Base-by-base conservation (phyloP, 2,329 filamentous ascomycete species). In the Colletotrichum endophyticum region DNA sequence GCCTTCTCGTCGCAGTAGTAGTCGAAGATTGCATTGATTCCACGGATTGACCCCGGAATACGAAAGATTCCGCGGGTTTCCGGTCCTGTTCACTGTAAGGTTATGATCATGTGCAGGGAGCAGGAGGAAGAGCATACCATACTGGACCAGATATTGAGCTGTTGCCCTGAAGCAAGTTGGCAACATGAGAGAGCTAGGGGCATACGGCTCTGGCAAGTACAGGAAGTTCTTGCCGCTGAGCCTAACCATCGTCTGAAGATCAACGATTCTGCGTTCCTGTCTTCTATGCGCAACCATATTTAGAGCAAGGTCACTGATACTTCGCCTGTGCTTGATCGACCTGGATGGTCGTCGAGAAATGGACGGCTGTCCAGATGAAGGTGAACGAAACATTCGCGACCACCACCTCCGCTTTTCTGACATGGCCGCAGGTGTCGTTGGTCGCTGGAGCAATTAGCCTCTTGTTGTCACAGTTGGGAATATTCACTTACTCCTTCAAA, bases 121-220 rank as follows among this genome's bases (percentile, higher is more conserved):
- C 15, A 27, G 36, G 6, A 59, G 32, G 25, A 16, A 36, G 66
- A n/a, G 73, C 86, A 80, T 80, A 91, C 91, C 90, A 81, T 93
- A 84, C 64, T 93, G 90, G 5, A 92, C 86, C 12, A 94, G 87
- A 81, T 92, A 89, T 78, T 94, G 91, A n/a, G 90, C 92, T 11
- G 91, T 92, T 12, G 93, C 92, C 61, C 92, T 91, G 66, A 94
- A 87, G 78, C 92, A 93, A 6, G 92, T 94, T 11, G 93, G 93
- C 34, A 94, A 84, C 22, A 90, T 84, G 30, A 94, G 83, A 28
- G 89, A 88, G 22, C 89, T 87, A 2, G 91, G 88, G 5, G 91
- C 86, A 79, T 93, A 91, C 70, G 92, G 91, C 5, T 86, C 78
- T 1, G 92, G 92, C 11, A 94, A 84, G 79, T 92, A 91, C 64